These are phyloP conservation scores for Aspergillus ellipticus DNA, from an alignment of 495 filamentous ascomycete genomes.

Conservation along the genomic window DNA sequence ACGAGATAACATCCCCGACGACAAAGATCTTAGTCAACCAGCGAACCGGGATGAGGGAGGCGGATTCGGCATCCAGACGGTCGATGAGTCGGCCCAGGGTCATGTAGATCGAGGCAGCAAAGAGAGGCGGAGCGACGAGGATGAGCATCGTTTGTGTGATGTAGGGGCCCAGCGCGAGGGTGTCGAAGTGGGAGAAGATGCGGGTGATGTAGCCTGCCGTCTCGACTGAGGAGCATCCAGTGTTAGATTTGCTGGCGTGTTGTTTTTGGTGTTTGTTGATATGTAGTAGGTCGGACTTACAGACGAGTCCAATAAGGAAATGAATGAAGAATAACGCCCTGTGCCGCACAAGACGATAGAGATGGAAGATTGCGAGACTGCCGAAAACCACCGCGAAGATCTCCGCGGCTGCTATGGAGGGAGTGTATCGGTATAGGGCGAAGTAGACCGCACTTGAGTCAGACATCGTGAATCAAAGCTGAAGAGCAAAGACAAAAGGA, in stretches of 20 bases:
- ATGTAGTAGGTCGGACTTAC: conserved; percentile 9
- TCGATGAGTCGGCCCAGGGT: conserved; percentile 47
- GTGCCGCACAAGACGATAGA: conserved; percentile 14
- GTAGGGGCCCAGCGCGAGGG: conserved; percentile 23
- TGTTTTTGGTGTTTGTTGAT: background rate
- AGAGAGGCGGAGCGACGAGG: conserved; percentile 35
- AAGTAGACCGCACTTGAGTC: conserved; percentile 2
- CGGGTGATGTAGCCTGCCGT: conserved; percentile 21
- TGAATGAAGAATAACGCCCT: conserved; percentile 19
- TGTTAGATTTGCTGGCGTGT: background rate
- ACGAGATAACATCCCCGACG: conserved; percentile 25
- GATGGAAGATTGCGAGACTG: conserved; percentile 38
- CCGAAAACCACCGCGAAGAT: conserved; percentile 49
- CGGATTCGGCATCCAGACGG: conserved; percentile 33
- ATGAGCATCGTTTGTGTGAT: conserved; percentile 33
- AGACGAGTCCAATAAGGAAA: conserved; percentile 21
- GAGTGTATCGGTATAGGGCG: conserved; percentile 27
- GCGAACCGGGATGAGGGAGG: conserved; percentile 13
- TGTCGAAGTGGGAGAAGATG: conserved; percentile 25
- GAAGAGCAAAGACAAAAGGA: no score
- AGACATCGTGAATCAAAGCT: background rate
- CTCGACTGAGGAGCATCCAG: conserved; percentile 10
- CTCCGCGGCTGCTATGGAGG: conserved; percentile 44
- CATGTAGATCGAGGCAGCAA: conserved; percentile 56
- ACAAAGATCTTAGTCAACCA: conserved; percentile 29